Percentiles rank a stretch among this genome's conserved stretches.
Conservation (phyloP, 2,329 filamentous ascomycete genomes). For the Epichloe sylvatica region DNA sequence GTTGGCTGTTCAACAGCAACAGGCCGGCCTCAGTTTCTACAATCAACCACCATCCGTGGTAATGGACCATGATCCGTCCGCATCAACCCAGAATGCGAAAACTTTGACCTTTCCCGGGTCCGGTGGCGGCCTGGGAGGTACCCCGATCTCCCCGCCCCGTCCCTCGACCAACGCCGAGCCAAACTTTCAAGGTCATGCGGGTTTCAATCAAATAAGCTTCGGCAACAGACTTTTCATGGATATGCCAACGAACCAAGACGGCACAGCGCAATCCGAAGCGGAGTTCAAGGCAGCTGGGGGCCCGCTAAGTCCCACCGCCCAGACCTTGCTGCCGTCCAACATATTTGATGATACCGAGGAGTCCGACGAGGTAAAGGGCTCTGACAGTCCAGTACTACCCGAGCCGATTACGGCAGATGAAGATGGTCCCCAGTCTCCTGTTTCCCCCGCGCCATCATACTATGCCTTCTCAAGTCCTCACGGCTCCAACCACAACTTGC, state of each 20-base stretch:
- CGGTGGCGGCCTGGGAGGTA: constrained; percentile 1
- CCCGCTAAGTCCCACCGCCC: constrained; percentile 64
- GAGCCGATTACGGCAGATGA: constrained; percentile 18
- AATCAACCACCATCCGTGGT: constrained; percentile 29
- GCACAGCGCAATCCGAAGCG: constrained; percentile 41
- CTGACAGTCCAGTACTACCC: constrained; percentile 19
- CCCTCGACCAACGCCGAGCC: constrained; percentile 18
- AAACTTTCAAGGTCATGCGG: constrained; percentile 35
- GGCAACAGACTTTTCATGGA: constrained; percentile 40
- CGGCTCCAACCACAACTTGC: constrained; percentile 44
- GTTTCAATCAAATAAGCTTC: constrained; percentile 40
- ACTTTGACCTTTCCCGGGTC: constrained; percentile 23
- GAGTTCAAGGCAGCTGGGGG: constrained; percentile 50
- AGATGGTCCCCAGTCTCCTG: constrained; percentile 45
- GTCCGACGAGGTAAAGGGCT: constrained; percentile 28
- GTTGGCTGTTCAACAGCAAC: constrained; percentile 27
- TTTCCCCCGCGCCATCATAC: constrained; percentile 42
- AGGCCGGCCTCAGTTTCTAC: constrained; percentile 30
- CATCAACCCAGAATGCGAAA: constrained; percentile 28
- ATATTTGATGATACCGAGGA: constrained; percentile 50
- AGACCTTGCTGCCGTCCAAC: constrained; percentile 57
- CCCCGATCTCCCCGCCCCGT: constrained; percentile 3
- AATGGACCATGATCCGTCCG: constrained; percentile 33
- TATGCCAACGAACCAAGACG: constrained; percentile 23
- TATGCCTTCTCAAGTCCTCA: constrained; percentile 48